Base-by-base conservation (phyloP, 129 eudicot genomes). In the Arctium lappa region DNA sequence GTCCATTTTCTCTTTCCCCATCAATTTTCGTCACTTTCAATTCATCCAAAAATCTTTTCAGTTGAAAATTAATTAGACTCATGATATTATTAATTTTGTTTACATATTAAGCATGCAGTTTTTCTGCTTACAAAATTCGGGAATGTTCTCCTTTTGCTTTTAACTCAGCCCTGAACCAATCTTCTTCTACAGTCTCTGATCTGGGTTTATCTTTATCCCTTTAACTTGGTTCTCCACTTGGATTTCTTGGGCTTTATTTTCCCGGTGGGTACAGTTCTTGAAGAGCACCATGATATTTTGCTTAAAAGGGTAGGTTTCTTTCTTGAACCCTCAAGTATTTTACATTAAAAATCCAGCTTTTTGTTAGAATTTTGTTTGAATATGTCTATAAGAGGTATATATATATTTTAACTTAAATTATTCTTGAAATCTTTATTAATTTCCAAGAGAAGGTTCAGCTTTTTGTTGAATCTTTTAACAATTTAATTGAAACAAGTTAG, bases 11-110 rank as follows among this genome's bases (percentile, higher is more conserved):
- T 13, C 80, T 79, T 36, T 65, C 80, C 34, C 34, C 30, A 73
- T 66, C 76, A 22, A 46, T 79, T 84, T 84, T 84, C 87, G 84
- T 84, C 77, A 8, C 80, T 84, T 84, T 79, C 87, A 74, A 53
- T 84, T 66, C 84, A 74, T 84, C 87, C 87, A 79, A 84, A 73
- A 40, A 62, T 40, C 22, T 56, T 77, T 69, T 27, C 33, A 63
- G 44, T 3, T 77, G 65, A 84, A 79, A 73, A 40, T 4, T n/a
- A 8, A 40, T 4, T n/a, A 8, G n/a, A 37, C 72, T 68, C 68
- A 62, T 36, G 36, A 18, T 33, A 16, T 73, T 69, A 29, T 8
- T 75, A 39, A 31, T 60, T 62, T 60, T 62, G 44, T 74, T 63
- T 63, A 36, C 76, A 65, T 8, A 66, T 66, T 72, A 72, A 78